These are phyloP conservation scores for Pterocarpus macrocarpus DNA, from an alignment of 306 rosid species.

Conservation along the genomic window DNA sequence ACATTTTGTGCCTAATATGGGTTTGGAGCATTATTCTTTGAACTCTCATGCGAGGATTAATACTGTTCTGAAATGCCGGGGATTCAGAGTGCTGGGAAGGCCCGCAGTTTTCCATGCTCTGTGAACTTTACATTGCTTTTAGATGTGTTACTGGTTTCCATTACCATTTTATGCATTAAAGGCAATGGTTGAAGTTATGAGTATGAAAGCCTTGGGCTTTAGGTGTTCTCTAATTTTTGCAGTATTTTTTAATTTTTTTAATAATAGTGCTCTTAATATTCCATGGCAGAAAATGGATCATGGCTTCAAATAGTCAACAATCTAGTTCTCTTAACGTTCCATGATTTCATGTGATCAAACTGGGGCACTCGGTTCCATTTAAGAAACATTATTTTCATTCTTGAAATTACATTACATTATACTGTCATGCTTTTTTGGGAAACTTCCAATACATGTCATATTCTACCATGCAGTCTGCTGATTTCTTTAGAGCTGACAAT, in stretches of 20 bases:
- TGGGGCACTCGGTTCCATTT: slow-evolving; percentile 21
- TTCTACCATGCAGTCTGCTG: slow-evolving; percentile 81
- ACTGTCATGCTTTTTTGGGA: slow-evolving; percentile 33
- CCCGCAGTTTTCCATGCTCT: slow-evolving; percentile 1
- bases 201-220: slow-evolving; percentile 25
- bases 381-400: neutral
- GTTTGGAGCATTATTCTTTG: slow-evolving; percentile 10
- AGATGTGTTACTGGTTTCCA: neutral
- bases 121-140: slow-evolving; percentile 25
- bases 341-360: slow-evolving; percentile 11
- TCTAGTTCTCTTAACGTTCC: neutral
- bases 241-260: neutral
- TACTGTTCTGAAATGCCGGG: slow-evolving; percentile 28
- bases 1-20: neutral
- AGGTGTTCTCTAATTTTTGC: slow-evolving; percentile 11
- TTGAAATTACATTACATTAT: slow-evolving; percentile 34
- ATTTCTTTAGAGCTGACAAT: slow-evolving; percentile 97
- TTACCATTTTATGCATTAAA: neutral
- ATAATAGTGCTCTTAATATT: neutral
- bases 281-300: neutral
- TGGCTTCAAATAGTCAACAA: slow-evolving; percentile 11
- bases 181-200: slow-evolving; percentile 4
- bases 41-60: neutral
- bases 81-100: slow-evolving; percentile 21
- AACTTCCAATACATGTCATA: slow-evolving; percentile 16